These are phyloP conservation scores for Sarocladium kiliense DNA, from an alignment of 2,329 filamentous ascomycete genomes.

Conservation along the genomic window DNA sequence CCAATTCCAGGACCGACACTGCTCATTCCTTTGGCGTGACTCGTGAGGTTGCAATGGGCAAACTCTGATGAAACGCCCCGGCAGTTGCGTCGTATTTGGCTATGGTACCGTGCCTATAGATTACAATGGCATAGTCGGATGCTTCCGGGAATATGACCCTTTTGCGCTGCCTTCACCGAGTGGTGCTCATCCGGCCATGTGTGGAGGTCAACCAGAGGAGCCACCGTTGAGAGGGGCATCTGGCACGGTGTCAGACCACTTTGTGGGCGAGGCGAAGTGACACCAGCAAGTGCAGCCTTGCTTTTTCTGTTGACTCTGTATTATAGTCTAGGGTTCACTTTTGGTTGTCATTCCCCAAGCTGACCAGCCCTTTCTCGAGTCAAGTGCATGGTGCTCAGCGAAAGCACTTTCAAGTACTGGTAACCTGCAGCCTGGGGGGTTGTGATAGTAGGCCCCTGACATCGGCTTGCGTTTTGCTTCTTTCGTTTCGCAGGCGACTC, in stretches of 20 bases:
- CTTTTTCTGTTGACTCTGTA: neutral
- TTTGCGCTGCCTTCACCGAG: neutral
- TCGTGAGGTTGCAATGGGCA: neutral
- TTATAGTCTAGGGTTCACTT: neutral
- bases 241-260: neutral
- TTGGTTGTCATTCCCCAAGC: neutral
- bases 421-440: neutral
- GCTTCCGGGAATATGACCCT: slow-evolving; percentile 1
- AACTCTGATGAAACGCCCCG: neutral
- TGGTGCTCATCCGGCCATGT: neutral
- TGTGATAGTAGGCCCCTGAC: neutral
- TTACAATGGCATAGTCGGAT: neutral
- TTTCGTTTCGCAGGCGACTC: neutral
- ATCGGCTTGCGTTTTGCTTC: neutral
- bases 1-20: neutral
- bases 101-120: neutral
- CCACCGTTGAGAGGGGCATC: neutral
- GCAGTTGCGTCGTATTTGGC: slow-evolving; percentile 2
- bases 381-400: no score
- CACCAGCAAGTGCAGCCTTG: neutral
- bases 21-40: neutral
- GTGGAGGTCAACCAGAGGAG: neutral
- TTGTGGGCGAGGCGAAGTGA: neutral
- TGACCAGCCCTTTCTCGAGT: no score
- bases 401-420: no score